Evolutionary conservation across 2,329 filamentous ascomycete species (phyloP).

Genomic region (Paraconiothyrium sp.): DNA sequence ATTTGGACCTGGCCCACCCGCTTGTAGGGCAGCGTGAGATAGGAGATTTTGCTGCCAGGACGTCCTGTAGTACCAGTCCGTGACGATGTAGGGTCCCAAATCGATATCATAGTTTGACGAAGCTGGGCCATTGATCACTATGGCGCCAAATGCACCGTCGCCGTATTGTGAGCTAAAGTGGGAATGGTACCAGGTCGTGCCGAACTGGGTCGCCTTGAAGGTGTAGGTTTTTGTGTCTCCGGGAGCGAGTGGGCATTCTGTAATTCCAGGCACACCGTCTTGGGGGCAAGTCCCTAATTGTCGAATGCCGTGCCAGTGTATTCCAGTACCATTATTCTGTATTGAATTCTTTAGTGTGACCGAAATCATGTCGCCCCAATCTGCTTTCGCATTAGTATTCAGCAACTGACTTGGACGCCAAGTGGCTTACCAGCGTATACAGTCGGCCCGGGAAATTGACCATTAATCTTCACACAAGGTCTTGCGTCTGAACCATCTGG

Average conservation of each 20-base stretch:
- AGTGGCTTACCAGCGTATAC: conserved; percentile 51
- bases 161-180: conserved; percentile 53
- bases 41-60: conserved; percentile 29
- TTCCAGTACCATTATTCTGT: conserved; percentile 64
- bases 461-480: conserved; percentile 34
- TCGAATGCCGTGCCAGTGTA: conserved; percentile 70
- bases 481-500: conserved; percentile 30
- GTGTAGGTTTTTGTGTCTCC: conserved; percentile 40
- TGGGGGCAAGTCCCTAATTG: conserved; percentile 51
- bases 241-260: conserved; percentile 64
- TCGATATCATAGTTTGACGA: conserved; percentile 63
- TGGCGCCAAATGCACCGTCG: conserved; percentile 49
- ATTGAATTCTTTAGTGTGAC: conserved; percentile 60
- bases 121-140: conserved; percentile 53
- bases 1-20: conserved; percentile 39
- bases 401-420: neutral
- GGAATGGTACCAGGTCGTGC: conserved; percentile 38
- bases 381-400: conserved; percentile 20
- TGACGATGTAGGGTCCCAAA: conserved; percentile 64
- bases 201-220: conserved; percentile 38
- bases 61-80: conserved; percentile 67
- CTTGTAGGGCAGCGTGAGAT: conserved; percentile 41
- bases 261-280: conserved; percentile 65
- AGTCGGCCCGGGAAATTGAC: conserved; percentile 33
- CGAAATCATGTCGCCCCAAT: conserved; percentile 35